Evolutionary conservation across 2,329 filamentous ascomycete genomes (phyloP).

Genomic region (Didymella arachidicola): DNA sequence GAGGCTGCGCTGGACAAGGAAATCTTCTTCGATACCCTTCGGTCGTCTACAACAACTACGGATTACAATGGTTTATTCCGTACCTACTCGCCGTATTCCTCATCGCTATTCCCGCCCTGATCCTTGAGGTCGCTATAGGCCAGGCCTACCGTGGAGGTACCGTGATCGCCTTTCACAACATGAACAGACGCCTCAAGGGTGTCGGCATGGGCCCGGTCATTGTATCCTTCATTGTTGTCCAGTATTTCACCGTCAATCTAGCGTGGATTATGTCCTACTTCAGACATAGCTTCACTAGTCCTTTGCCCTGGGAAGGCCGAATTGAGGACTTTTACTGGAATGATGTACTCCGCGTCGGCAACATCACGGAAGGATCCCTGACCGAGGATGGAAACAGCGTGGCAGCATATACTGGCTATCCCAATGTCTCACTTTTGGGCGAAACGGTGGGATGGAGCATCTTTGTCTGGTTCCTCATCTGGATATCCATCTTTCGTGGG

Average conservation of each 20-base stretch:
- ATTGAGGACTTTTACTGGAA: constrained; percentile 62
- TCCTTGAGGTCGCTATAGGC: constrained; percentile 62
- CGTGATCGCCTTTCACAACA: constrained; percentile 62
- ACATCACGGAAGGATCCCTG: constrained; percentile 49
- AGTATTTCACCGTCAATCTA: constrained; percentile 65
- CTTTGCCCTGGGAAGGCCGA: constrained; percentile 62
- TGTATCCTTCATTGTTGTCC: constrained; percentile 61
- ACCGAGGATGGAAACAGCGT: constrained; percentile 52
- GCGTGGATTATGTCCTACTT: constrained; percentile 69
- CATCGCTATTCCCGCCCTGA: constrained; percentile 64
- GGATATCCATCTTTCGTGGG: constrained; percentile 66
- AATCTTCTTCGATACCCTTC: constrained; percentile 67
- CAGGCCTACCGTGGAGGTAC: constrained; percentile 65
- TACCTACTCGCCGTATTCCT: constrained; percentile 64
- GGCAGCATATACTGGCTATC: constrained; percentile 57
- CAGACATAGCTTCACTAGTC: constrained; percentile 62
- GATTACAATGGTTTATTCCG: constrained; percentile 67
- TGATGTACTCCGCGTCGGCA: constrained; percentile 59
- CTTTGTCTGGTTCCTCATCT: constrained; percentile 68
- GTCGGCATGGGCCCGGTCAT: constrained; percentile 62
- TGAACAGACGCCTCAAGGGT: constrained; percentile 62
- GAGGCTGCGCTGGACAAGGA: constrained; percentile 65
- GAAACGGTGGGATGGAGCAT: constrained; percentile 66
- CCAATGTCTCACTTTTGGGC: constrained; percentile 57
- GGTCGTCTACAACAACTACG: constrained; percentile 67